Evolutionary conservation across 495 filamentous ascomycete genomes (phyloP), one percentile per base, ranked within the genome.

Genomic region (Trypethelium eluteriae): DNA sequence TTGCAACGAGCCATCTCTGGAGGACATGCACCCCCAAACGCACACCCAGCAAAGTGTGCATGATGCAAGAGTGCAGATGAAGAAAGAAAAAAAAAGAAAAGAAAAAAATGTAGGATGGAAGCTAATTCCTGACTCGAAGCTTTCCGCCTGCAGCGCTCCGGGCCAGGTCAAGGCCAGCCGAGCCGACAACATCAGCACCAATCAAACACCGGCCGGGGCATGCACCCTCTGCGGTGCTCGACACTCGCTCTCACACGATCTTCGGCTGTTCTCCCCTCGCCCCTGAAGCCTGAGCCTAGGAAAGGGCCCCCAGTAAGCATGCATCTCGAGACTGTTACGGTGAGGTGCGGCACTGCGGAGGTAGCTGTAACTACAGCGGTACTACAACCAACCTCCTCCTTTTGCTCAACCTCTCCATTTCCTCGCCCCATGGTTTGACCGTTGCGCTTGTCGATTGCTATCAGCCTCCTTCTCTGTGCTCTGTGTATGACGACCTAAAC

Each of bases 401-500:
- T 35, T 36, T 32, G 3, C 53, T 10, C 53, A 36, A 59, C 53
- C 53, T 59, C 53, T 59, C 36, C 53, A 7, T 18, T 25, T 59
- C 32, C 32, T 18, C 53, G 53, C 53, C 18, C 49, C 49, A 25
- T 18, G 49, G 49, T 25, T 14, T 18, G 49, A 14, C 49, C 9
- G 18, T 53, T 53, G 41, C 41, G 7, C 41, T 7, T 44, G 7
- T 44, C 41, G 18, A n/a, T 16, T 5, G 12, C 49, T 59, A 32
- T 35, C 18, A 36, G 36, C 18, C 32, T 36, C 5, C 53, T 4
- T 59, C 6, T 32, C 7, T 36, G 53, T 59, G 14, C 53, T 14
- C 3, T 59, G 53, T 59, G 53, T 59, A 59, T 59, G 53, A 59
- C 53, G 53, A 36, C 32, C 53, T 59, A 18, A 59, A 59, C 25